These are phyloP conservation scores for Aspergillus baeticus DNA, from an alignment of 495 filamentous ascomycete species.

Conservation along the genomic window DNA sequence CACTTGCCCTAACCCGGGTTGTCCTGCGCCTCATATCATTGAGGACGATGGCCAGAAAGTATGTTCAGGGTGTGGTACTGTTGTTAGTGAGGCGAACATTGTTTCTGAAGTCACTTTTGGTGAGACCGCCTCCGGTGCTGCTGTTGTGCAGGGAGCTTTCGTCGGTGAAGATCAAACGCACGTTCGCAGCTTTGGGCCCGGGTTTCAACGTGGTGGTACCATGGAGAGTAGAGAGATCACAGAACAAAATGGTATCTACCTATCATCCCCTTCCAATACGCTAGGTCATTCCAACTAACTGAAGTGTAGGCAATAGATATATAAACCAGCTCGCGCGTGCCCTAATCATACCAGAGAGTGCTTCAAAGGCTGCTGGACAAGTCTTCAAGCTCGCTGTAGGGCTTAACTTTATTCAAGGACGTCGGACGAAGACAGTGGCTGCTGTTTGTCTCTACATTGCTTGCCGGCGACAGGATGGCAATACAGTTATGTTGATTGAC, in stretches of 20 bases:
- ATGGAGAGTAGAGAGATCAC: slow-evolving; percentile 69
- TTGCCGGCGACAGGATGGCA: slow-evolving; percentile 65
- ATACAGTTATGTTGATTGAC: slow-evolving; percentile 83
- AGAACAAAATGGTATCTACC: slow-evolving; percentile 55
- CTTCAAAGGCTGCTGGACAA: slow-evolving; percentile 61
- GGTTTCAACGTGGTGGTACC: slow-evolving; percentile 54
- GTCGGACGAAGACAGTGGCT: slow-evolving; percentile 76
- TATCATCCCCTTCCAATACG: not conserved
- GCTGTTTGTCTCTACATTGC: slow-evolving; percentile 86
- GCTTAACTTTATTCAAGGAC: slow-evolving; percentile 82
- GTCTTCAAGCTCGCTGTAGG: slow-evolving; percentile 75
- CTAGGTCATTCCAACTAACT: slow-evolving; percentile 23
- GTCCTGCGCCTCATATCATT: slow-evolving; percentile 47
- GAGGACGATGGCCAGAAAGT: slow-evolving; percentile 57
- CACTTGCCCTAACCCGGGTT: slow-evolving; percentile 48
- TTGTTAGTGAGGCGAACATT: slow-evolving; percentile 79
- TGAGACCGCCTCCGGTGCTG: slow-evolving; percentile 77
- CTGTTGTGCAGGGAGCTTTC: slow-evolving; percentile 86
- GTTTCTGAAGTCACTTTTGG: slow-evolving; percentile 90
- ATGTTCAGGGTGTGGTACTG: slow-evolving; percentile 80
- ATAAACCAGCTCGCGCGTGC: slow-evolving; percentile 51
- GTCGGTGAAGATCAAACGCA: slow-evolving; percentile 77
- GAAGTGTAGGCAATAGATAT: slow-evolving; percentile 37
- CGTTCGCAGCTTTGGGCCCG: slow-evolving; percentile 58
- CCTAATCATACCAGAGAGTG: slow-evolving; percentile 55